These are phyloP conservation scores for Massospora cicadina DNA, from an alignment of 371 early-diverging fungal genomes.

Conservation along the genomic window DNA sequence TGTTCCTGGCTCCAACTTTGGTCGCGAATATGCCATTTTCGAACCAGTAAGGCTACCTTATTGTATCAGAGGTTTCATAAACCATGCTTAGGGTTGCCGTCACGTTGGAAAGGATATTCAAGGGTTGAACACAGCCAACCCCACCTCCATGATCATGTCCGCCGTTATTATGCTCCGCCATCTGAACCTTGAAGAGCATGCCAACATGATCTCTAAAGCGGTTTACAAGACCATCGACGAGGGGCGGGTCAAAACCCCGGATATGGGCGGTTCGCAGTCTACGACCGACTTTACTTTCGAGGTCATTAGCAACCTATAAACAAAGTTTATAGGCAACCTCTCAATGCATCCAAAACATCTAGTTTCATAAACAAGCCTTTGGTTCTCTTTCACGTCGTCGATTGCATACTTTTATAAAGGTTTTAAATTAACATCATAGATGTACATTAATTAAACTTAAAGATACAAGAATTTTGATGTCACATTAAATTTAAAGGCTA, in stretches of 20 bases:
- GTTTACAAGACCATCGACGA: conserved; percentile 47
- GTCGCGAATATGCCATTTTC: conserved; percentile 87
- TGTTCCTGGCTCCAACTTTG: conserved; percentile 90
- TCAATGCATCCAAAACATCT: no score
- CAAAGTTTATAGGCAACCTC: no score
- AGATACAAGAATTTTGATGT: no score
- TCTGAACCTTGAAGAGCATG: conserved; percentile 65
- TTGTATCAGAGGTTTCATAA: conserved; percentile 7
- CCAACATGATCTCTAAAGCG: conserved; percentile 66
- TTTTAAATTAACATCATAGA: no score
- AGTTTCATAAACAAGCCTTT: no score
- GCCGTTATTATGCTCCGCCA: conserved; percentile 87
- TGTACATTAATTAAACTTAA: no score
- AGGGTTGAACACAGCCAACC: conserved; percentile 84
- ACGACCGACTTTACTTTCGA: conserved; percentile 84
- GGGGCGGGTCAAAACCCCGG: conserved; percentile 47
- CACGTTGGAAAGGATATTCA: conserved; percentile 86
- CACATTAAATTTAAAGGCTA: no score
- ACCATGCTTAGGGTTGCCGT: conserved; percentile 50
- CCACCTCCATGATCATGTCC: conserved; percentile 74
- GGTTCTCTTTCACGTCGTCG: no score
- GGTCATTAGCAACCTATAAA: conserved; percentile 41
- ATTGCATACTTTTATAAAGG: no score
- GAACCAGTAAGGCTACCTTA: conserved; percentile 50
- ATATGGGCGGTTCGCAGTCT: conserved; percentile 53